A percentile compares a stretch with the other conserved stretches of the same genome.
phyloP scores from a whole-genome alignment of 1,284 basidiomycete genomes.

The Ganoderma meredithae region DNA sequence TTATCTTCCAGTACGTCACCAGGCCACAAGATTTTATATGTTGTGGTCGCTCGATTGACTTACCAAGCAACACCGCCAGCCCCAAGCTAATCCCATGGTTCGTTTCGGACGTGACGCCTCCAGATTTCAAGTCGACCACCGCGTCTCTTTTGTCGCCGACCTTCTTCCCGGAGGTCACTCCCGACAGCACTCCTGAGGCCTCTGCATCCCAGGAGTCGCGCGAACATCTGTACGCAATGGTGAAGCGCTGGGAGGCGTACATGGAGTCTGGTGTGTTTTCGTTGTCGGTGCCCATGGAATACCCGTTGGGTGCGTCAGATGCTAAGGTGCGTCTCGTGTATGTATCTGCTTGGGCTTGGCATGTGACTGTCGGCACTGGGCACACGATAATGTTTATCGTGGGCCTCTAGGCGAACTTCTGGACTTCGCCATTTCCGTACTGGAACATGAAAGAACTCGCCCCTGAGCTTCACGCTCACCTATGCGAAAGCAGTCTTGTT shows the following conservation, averaged over 20 bases:
- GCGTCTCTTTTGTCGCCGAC: conserved; percentile 63
- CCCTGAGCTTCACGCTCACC: conserved; percentile 61
- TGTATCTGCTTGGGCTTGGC: background rate
- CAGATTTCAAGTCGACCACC: conserved; percentile 72
- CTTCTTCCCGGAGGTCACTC: conserved; percentile 53
- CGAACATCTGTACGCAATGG: conserved; percentile 65
- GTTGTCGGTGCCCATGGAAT: conserved; percentile 75
- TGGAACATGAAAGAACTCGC: conserved; percentile 78
- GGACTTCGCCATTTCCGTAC: conserved; percentile 87
- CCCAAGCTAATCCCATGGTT: conserved; percentile 95
- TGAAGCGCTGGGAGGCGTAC: conserved; percentile 78
- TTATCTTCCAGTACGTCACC: conserved; percentile 86
- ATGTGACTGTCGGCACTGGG: no score
- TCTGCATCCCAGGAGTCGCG: conserved; percentile 37
- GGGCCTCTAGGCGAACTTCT: conserved; percentile 63
- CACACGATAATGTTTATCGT: background rate
- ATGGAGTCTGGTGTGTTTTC: conserved; percentile 75
- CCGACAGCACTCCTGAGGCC: conserved; percentile 17
- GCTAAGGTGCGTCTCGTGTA: conserved; percentile 40
- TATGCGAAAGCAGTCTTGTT: conserved; percentile 79
- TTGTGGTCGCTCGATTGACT: conserved; percentile 3
- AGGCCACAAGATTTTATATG: background rate
- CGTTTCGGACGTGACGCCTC: conserved; percentile 88
- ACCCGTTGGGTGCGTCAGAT: conserved; percentile 62
- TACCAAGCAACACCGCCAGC: conserved; percentile 48